A percentile compares a stretch with the other conserved stretches of the same genome.
Conservation (phyloP, 163 green algal species). For the Volvox carteri region DNA sequence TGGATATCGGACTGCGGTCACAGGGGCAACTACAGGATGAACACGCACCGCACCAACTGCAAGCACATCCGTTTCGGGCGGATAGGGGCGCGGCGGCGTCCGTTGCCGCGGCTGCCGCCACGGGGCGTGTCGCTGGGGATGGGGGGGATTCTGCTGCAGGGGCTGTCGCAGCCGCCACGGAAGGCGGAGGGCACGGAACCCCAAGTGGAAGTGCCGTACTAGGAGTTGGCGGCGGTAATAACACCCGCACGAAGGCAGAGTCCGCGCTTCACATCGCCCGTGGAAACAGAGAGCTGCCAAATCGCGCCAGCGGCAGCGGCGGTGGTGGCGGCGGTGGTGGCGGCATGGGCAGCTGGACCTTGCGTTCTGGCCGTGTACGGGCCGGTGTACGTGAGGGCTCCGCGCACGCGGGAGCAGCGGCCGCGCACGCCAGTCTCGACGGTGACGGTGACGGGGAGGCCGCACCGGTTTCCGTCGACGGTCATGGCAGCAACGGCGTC, state of each 20-base stretch:
- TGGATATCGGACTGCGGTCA: neutral
- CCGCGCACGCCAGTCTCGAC: neutral
- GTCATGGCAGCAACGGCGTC: slow-evolving; percentile 37
- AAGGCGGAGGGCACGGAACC: too few relatives aligned
- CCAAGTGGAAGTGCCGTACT: neutral
- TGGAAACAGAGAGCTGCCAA: too few relatives aligned
- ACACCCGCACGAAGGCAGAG: slow-evolving; percentile 28
- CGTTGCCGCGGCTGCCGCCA: neutral
- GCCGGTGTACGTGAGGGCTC: neutral
- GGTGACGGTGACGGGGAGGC: neutral
- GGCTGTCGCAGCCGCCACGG: neutral
- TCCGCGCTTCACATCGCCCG: slow-evolving; percentile 34
- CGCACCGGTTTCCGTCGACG: slow-evolving; percentile 7
- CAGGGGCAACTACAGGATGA: slow-evolving; percentile 7
- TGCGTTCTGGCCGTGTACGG: neutral
- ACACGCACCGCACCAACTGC: too few relatives aligned
- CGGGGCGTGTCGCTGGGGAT: neutral
- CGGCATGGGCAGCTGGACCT: neutral
- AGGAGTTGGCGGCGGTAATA: neutral
- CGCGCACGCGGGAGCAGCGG: neutral
- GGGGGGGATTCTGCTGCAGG: neutral
- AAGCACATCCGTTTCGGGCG: neutral
- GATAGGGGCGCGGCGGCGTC: neutral
- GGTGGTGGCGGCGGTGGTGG: neutral
- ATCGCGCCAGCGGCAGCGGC: neutral